Percentiles rank a stretch among this genome's conserved stretches.
phyloP scores from a whole-genome alignment of 805 yeast genomes.

The Saturnispora gosingensis region DNA sequence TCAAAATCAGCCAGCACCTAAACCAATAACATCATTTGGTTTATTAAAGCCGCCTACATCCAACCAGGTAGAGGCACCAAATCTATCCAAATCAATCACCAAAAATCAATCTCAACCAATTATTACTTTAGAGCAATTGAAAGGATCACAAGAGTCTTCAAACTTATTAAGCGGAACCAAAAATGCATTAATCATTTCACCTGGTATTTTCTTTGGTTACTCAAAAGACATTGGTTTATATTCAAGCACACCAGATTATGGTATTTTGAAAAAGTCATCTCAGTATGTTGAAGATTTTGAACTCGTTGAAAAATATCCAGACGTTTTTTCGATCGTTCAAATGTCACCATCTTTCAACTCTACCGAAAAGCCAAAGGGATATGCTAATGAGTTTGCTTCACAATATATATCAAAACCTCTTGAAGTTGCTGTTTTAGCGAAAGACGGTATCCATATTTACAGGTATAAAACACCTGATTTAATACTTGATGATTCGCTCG shows the following conservation, averaged over 20 bases:
- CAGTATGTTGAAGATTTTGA: conserved; percentile 77
- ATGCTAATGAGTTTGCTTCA: conserved; percentile 77
- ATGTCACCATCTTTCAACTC: conserved; percentile 65
- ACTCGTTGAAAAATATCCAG: conserved; percentile 43
- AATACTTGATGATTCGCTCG: conserved; percentile 55
- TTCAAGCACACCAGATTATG: conserved; percentile 77
- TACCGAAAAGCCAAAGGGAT: conserved; percentile 67
- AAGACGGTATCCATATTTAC: conserved; percentile 65
- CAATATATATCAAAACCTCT: conserved; percentile 65
- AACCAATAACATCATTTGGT: conserved; percentile 3
- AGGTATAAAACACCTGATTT: conserved; percentile 74
- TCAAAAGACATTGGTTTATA: conserved; percentile 42
- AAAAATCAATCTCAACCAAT: conserved; percentile 23
- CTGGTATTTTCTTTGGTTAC: conserved; percentile 78
- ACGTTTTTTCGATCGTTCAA: conserved; percentile 65
- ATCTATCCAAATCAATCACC: conserved; percentile 14
- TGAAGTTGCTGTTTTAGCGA: conserved; percentile 75
- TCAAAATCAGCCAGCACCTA: conserved; percentile 2
- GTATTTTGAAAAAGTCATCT: conserved; percentile 64
- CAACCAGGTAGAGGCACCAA: neutral
- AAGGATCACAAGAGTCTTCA: conserved; percentile 47
- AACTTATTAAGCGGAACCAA: conserved; percentile 48
- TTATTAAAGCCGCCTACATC: neutral
- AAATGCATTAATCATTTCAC: conserved; percentile 58
- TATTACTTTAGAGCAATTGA: conserved; percentile 29